Evolutionary conservation across 495 filamentous ascomycete species (phyloP), one percentile per base, ranked within the genome.

Genomic region (Aspergillus mulundensis): DNA sequence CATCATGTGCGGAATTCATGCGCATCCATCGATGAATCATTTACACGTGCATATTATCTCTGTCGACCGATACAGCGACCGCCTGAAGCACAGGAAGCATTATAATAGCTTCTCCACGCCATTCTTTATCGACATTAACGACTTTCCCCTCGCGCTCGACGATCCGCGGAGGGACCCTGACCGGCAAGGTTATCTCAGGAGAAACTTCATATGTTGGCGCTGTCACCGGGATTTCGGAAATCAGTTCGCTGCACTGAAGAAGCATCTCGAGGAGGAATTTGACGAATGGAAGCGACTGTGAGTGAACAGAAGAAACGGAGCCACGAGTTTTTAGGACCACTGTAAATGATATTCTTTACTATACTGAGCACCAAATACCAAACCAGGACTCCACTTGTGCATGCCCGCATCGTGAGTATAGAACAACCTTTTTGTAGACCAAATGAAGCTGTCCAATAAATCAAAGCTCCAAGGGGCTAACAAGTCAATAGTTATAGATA

Each of bases 21-120:
- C 88, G 2, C 79, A 84, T 53, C 94, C 94, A n/a, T 88, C 83
- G 18, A 96, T 98, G 94, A 86, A 83, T 51, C 90, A 97, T 70
- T 69, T 98, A 52, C 94, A 98, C 69, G 78, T 98, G 16, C 94
- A 98, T 70, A 83, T 98, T 34, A 67, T 98, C 28, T 85, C 86
- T 16, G 70, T 77, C 28, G 94, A 98, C 68, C 80, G 85, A 66
- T 72, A 81, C 52, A 89, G 85, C 42, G 80, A 85, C 30, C 78
- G 75, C 23, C 59, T 96, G 64, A 89, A 87, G 71, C 84, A 91
- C 64, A 74, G 81, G 52, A 95, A 91, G 66, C 94, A 98, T 74
- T 97, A 97, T 71, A 92, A 91, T 65, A 90, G 85, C 60, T 97
- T 98, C 70, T 79, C 84, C 19, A 96, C 91, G 32, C 77, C 79